These are phyloP conservation scores for Ceratobasidium sp. DNA, from an alignment of 1,284 basidiomycete species.

Conservation along the genomic window DNA sequence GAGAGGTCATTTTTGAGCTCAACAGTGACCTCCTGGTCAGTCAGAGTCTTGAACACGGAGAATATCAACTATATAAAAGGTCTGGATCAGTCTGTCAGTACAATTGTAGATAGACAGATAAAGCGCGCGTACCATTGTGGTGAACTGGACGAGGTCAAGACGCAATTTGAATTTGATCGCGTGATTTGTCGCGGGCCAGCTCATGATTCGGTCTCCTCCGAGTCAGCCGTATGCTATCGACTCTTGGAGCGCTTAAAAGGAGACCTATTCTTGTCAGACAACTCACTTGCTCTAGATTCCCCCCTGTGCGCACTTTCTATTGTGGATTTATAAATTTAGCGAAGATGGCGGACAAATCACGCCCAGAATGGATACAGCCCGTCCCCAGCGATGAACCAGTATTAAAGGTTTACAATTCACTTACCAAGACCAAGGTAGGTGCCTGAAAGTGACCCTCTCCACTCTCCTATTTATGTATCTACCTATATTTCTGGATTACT, in stretches of 20 bases:
- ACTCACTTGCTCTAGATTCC: background rate
- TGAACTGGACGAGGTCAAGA: conserved; percentile 19
- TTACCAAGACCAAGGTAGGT: conserved; percentile 87
- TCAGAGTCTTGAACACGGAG: conserved; percentile 99
- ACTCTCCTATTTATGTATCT: conserved; percentile 24
- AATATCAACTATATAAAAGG: conserved; percentile 77
- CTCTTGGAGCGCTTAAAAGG: conserved; percentile 10
- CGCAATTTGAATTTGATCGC: conserved; percentile 25
- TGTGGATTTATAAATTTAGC: background rate
- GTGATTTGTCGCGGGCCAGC: background rate
- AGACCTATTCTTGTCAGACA: background rate
- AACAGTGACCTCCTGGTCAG: conserved; percentile 95
- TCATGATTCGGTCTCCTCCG: conserved; percentile 5
- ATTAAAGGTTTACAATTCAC: conserved; percentile 91
- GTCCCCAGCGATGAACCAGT: conserved; percentile 50
- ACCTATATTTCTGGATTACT: background rate
- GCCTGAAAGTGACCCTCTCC: conserved; percentile 1
- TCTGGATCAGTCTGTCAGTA: conserved; percentile 36
- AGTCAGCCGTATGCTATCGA: conserved; percentile 20
- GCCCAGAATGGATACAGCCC: conserved; percentile 52
- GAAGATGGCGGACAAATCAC: conserved; percentile 40
- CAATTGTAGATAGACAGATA: background rate
- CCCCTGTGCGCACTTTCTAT: background rate
- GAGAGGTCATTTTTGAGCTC: conserved; percentile 99
- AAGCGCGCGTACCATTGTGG: conserved; percentile 4